Base-by-base conservation (phyloP, 2,329 filamentous ascomycete genomes). In the Diaporthe sp. region DNA sequence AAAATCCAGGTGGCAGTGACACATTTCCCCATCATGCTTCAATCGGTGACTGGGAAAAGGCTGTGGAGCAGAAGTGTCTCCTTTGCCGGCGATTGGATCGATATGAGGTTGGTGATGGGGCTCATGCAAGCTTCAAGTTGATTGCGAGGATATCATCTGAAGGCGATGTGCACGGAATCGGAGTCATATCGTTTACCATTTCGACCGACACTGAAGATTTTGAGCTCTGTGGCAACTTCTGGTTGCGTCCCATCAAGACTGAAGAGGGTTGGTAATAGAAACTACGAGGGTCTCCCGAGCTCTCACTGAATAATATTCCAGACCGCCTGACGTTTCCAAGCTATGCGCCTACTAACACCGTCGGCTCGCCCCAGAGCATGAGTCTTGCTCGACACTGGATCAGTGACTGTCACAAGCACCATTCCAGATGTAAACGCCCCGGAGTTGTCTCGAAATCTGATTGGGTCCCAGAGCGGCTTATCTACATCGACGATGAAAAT, bases 391-490 rank as follows among this genome's bases (percentile, higher is more conserved):
- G 58, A 25, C 58, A 61, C 58, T 61, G 58, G 58, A 61, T 61
- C 37, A 61, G 37, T 25, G 37, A 42, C 10, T 61, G 58, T 61
- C 1, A 42, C 58, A 61, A 61, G 58, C 34, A 61, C 37, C 58
- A 61, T 61, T 61, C 58, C 17, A 61, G 34, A 61, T 61, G 58
- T 61, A 61, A 61, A 61, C 58, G 58, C 58, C 58, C 13, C 25
- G 34, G 58, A 25, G 22, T 61, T 42, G 58, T 12, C 37, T 61
- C 34, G 13, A n/a, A 42, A 9, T 61, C 58, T 42, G 15, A 12
- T 34, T 61, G 58, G 58, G 37, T 61, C 58, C 58, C 58, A 61
- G 58, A 61, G 22, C 58, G 58, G 22, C 58, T 61, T 42, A 61
- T 61, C 8, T 28, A 61, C 17, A 61, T 61, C 37, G 58, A 61